Base-by-base conservation (phyloP, 2,329 filamentous ascomycete species). In the Didymella exigua region DNA sequence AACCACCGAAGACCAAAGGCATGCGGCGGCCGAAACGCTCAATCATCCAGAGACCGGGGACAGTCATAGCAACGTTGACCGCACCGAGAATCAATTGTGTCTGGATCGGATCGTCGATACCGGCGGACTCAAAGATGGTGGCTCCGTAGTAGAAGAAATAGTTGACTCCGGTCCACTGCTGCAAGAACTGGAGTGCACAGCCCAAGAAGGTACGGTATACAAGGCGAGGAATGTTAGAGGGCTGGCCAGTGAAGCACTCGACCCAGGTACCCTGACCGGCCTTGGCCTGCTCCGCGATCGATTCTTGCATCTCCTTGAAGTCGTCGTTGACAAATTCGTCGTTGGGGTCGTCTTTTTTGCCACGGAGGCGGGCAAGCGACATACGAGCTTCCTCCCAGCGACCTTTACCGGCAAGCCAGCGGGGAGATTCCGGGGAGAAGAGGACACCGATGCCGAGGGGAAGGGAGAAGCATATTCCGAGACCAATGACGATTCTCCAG, bases 1-100 rank as follows among this genome's bases (percentile, higher is more conserved):
- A 63, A 2, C 84, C 86, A 36, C 87, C 89, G 13, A 84, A 67
- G 59, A 90, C 83, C 1, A 91, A 78, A 3, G 86, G 87, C 71
- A 83, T 82, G 40, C 89, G 84, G n/a, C 89, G 84, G 29, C 88
- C 88, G 53, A 82, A 87, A 58, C 82, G 82, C 67, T 90, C 86
- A 0, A 90, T 86, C 19, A 90, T 79, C 60, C 85, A 90, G 5
- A 91, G 78, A 26, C 87, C 87, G 30, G 81, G 80, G 59, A 90
- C 85, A 14, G 88, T 89, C 70, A 83, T 84, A 58, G 77, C 80
- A 10, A 90, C 86, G 64, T 91, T 91, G 60, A 90, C 86, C 5
- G 82, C 84, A 49, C 81, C 81, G 9, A 71, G 69, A 42, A 72
- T 72, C 16, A 73, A 60, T 24, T 71, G 68, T 13, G 59, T 60